phyloP scores from a whole-genome alignment of 129 eudicot species.

The Saposhnikovia divaricata region DNA sequence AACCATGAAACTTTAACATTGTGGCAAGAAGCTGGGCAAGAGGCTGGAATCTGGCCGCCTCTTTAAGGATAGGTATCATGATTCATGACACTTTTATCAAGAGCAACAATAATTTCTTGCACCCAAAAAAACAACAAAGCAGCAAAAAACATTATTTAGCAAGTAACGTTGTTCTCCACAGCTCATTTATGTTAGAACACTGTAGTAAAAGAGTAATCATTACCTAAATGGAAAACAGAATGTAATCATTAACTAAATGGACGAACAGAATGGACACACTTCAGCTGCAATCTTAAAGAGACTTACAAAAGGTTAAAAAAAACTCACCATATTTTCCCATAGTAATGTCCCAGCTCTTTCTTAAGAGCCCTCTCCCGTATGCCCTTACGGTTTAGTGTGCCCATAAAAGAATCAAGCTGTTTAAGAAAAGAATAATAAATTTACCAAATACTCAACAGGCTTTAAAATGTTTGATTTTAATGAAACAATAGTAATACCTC shows the following conservation, averaged over 20 bases:
- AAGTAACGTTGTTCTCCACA: background rate
- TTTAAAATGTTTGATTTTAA: background rate
- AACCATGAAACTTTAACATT: background rate
- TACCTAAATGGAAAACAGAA: background rate
- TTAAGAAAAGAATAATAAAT: background rate
- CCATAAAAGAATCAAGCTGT: slow-evolving; percentile 80
- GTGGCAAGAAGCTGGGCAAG: slow-evolving; percentile 1
- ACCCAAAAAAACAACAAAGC: background rate
- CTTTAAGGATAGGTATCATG: background rate
- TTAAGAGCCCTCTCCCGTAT: slow-evolving; percentile 73
- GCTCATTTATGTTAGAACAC: background rate
- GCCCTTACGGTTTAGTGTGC: slow-evolving; percentile 71
- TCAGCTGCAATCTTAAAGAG: slow-evolving; percentile 1
- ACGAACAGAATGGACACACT: background rate
- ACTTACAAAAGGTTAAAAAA: slow-evolving; percentile 4
- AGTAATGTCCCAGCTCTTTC: slow-evolving; percentile 57
- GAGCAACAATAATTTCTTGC: background rate
- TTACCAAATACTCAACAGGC: slow-evolving; percentile 1
- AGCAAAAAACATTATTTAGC: background rate
- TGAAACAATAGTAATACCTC: slow-evolving; percentile 47
- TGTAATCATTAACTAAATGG: background rate
- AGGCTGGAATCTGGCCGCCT: background rate
- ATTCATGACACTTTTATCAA: background rate
- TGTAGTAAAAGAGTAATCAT: no score
- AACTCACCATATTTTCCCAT: slow-evolving; percentile 70